A percentile compares a stretch with the other conserved stretches of the same genome.
phyloP scores from a whole-genome alignment of 225 moss, liverwort and hornwort species.

The Takakia lepidozioides region DNA sequence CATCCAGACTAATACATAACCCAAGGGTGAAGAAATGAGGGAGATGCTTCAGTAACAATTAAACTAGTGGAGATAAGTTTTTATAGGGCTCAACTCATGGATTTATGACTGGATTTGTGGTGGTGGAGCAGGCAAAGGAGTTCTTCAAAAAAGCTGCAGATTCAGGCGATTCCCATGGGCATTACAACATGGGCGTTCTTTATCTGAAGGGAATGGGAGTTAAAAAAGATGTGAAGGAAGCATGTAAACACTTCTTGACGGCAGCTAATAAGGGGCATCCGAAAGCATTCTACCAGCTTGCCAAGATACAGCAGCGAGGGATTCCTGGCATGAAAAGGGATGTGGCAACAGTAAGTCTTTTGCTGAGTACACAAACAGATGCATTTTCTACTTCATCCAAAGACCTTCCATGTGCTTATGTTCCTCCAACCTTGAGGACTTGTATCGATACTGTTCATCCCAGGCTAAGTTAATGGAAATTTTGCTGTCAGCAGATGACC shows the following conservation, averaged over 20 bases:
- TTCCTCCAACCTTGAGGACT: too few species aligned
- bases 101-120: neutral
- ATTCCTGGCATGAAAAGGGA: slow-evolving; percentile 63
- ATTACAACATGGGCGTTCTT: slow-evolving; percentile 84
- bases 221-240: slow-evolving; percentile 60
- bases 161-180: slow-evolving; percentile 47
- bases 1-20: too few species aligned
- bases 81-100: too few species aligned
- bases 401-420: too few species aligned
- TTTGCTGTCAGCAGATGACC: too few species aligned
- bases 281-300: slow-evolving; percentile 83
- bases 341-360: slow-evolving; percentile 34
- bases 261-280: slow-evolving; percentile 49
- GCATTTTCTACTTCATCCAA: too few species aligned
- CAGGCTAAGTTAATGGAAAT: too few species aligned
- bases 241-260: slow-evolving; percentile 32
- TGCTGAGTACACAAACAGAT: too few species aligned
- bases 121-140: slow-evolving; percentile 56
- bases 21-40: too few species aligned
- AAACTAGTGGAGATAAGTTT: too few species aligned
- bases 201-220: slow-evolving; percentile 78
- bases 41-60: too few species aligned
- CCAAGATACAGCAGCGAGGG: slow-evolving; percentile 90
- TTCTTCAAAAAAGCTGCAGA: slow-evolving; percentile 77
- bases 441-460: too few species aligned